Evolutionary conservation across 2,329 filamentous ascomycete genomes (phyloP).

Genomic region (Aspergillus ibericus): DNA sequence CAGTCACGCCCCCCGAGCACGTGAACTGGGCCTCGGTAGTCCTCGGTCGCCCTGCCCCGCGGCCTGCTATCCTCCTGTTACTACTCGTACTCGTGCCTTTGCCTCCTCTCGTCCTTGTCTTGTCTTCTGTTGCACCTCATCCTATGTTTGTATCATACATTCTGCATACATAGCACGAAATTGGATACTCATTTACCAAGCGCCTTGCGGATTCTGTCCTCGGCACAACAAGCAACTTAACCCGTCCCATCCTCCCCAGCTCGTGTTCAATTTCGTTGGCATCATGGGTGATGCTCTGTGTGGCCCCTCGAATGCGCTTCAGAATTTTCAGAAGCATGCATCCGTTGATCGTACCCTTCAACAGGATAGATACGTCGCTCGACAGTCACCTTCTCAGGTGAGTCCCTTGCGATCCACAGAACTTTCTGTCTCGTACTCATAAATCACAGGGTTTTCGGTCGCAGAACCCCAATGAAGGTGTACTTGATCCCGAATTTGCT

Average conservation of each 20-base stretch:
- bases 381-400: slow-evolving; percentile 58
- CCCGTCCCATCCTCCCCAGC: no score
- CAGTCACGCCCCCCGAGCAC: slow-evolving; percentile 16
- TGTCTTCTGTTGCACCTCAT: not conserved
- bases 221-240: not conserved
- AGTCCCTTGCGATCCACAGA: slow-evolving; percentile 12
- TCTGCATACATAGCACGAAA: not conserved
- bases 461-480: slow-evolving; percentile 53
- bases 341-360: slow-evolving; percentile 69
- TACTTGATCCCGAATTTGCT: slow-evolving; percentile 66
- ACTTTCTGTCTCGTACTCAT: slow-evolving; percentile 12
- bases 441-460: slow-evolving; percentile 61
- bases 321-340: slow-evolving; percentile 70
- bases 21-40: slow-evolving; percentile 25
- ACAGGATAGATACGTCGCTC: slow-evolving; percentile 65
- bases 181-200: not conserved
- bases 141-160: not conserved
- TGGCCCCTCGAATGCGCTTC: slow-evolving; percentile 72
- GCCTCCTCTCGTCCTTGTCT: slow-evolving; percentile 4
- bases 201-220: not conserved
- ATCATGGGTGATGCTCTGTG: slow-evolving; percentile 69
- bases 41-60: slow-evolving; percentile 17
- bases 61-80: slow-evolving; percentile 5
- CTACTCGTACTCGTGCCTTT: slow-evolving; percentile 4
- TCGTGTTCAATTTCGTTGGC: no score